These are phyloP conservation scores for Talinum fruticosum DNA, from an alignment of 148 eudicot species.

Conservation along the genomic window DNA sequence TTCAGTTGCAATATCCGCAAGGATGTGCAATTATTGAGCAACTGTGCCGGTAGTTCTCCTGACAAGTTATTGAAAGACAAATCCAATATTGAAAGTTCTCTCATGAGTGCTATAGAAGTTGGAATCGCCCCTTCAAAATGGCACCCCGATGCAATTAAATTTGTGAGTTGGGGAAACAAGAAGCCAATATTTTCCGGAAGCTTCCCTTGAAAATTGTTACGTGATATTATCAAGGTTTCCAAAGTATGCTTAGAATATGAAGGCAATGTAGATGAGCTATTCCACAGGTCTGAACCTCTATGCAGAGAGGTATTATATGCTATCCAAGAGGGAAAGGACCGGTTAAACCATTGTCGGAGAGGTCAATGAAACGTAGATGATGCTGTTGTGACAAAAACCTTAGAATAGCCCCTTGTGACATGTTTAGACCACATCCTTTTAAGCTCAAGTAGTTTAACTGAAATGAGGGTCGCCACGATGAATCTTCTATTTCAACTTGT, in stretches of 20 bases:
- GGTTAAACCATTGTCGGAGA: constrained; percentile 11
- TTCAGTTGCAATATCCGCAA: no score
- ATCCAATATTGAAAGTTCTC: not conserved
- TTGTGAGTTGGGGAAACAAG: not conserved
- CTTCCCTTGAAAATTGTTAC: constrained; percentile 17
- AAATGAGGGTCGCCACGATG: constrained; percentile 10
- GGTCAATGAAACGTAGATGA: not conserved
- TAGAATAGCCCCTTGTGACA: not conserved
- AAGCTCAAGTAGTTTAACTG: constrained; percentile 6
- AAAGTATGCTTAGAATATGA: not conserved
- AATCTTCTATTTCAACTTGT: not conserved
- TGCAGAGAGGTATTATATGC: not conserved
- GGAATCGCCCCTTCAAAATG: constrained; percentile 14
- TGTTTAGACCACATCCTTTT: not conserved
- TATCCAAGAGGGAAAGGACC: constrained; percentile 20
- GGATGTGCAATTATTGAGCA: not conserved
- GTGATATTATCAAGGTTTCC: not conserved
- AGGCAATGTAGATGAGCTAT: constrained; percentile 10
- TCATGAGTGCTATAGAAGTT: not conserved
- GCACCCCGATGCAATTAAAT: not conserved
- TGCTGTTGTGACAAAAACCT: not conserved
- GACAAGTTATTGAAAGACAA: no score
- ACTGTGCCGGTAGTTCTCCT: not conserved
- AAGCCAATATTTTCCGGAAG: constrained; percentile 16
- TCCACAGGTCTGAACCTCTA: not conserved